phyloP scores from a whole-genome alignment of 2,329 filamentous ascomycete species.

The Fusarium secorum region DNA sequence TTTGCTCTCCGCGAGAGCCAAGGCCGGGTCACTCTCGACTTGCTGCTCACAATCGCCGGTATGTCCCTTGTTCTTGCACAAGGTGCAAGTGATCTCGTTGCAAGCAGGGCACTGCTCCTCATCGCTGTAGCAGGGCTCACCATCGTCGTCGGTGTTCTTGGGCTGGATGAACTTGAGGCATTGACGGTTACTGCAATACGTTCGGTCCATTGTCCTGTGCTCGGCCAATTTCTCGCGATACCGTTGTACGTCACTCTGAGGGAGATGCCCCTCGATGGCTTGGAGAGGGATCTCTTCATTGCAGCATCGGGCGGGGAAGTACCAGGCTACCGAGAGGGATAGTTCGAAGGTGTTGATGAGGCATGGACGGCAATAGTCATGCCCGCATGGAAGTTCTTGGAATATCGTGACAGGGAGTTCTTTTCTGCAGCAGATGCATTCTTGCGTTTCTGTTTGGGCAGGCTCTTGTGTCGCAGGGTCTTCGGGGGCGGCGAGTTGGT shows the following conservation, averaged over 20 bases:
- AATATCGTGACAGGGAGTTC: too few relatives aligned
- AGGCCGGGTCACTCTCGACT: slow-evolving; percentile 52
- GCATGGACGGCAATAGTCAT: slow-evolving; percentile 61
- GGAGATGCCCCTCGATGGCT: slow-evolving; percentile 46
- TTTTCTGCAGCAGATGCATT: too few relatives aligned
- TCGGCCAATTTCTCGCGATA: neutral
- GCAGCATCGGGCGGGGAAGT: slow-evolving; percentile 65
- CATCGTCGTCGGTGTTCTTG: accelerated
- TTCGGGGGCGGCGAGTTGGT: too few relatives aligned
- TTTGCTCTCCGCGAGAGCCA: slow-evolving; percentile 50
- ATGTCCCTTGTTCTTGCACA: slow-evolving; percentile 59
- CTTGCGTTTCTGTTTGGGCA: neutral
- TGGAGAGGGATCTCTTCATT: slow-evolving; percentile 49
- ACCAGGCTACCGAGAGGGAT: slow-evolving; percentile 55
- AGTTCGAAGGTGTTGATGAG: slow-evolving; percentile 51
- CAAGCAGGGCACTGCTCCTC: neutral
- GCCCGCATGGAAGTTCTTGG: slow-evolving; percentile 48
- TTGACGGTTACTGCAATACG: slow-evolving; percentile 55
- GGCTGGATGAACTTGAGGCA: slow-evolving; percentile 59
- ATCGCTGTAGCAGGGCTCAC: neutral
- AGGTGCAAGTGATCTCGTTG: slow-evolving; percentile 49
- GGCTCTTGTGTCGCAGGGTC: neutral
- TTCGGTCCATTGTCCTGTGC: slow-evolving; percentile 45
- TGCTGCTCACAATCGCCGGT: slow-evolving; percentile 54
- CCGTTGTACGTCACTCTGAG: neutral